Percentiles rank a stretch among this genome's conserved stretches.
Evolutionary conservation across 192 early-diverging fungal genomes (phyloP).

Genomic region (Coemansia sp.): DNA sequence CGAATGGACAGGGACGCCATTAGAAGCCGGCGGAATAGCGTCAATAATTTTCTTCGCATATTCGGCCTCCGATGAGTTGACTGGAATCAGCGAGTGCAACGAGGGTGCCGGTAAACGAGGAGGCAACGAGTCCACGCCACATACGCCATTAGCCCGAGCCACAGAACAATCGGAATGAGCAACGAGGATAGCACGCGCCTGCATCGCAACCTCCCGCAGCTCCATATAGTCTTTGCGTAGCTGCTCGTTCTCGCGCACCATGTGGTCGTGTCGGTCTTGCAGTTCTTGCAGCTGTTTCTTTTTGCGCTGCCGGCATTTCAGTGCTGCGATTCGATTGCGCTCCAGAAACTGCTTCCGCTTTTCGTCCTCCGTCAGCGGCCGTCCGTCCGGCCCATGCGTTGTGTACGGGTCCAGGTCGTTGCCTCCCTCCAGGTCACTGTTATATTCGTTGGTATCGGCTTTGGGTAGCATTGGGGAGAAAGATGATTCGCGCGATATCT

Average conservation of each 20-base stretch:
- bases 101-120: conserved; percentile 20
- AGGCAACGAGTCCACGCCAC: conserved; percentile 54
- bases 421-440: neutral
- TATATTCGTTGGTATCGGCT: neutral
- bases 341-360: conserved; percentile 87
- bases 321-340: conserved; percentile 84
- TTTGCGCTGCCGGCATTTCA: conserved; percentile 93
- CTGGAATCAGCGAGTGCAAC: conserved; percentile 21
- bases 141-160: conserved; percentile 68
- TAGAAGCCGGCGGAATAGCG: conserved; percentile 39
- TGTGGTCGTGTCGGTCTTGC: conserved; percentile 59
- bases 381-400: neutral
- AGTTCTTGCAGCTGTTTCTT: conserved; percentile 87
- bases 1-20: conserved; percentile 28
- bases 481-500: too few species aligned
- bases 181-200: conserved; percentile 74
- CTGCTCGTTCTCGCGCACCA: conserved; percentile 46
- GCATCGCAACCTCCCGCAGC: conserved; percentile 74
- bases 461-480: too few species aligned
- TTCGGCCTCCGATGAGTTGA: conserved; percentile 19
- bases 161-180: conserved; percentile 80
- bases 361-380: conserved; percentile 56
- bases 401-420: neutral
- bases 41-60: conserved; percentile 41
- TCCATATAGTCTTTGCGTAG: conserved; percentile 34